phyloP scores from a whole-genome alignment of 768 basidiomycete genomes.

The Serendipita indica region DNA sequence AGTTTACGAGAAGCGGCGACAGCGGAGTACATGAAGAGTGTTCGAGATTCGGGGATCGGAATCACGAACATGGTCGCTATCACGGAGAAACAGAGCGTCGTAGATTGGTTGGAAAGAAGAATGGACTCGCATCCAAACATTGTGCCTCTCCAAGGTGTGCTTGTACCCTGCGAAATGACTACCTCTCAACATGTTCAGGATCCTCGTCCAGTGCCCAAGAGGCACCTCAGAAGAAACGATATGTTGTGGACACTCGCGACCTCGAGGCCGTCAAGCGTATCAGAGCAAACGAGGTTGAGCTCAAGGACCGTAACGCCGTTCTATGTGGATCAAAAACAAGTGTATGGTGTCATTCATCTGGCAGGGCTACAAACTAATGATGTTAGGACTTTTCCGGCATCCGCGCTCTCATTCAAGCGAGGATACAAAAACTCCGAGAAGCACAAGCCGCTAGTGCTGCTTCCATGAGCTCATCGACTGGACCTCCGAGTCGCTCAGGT shows the following conservation, averaged over 20 bases:
- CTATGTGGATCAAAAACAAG: conserved; percentile 72
- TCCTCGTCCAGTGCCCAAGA: conserved; percentile 23
- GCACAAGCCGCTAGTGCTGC: conserved; percentile 25
- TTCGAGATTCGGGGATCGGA: conserved; percentile 55
- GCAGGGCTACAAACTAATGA: background rate
- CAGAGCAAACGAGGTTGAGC: conserved; percentile 55
- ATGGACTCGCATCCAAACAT: conserved; percentile 35
- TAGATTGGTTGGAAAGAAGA: conserved; percentile 70
- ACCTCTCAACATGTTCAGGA: conserved; percentile 15
- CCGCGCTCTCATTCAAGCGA: conserved; percentile 50
- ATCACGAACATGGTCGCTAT: conserved; percentile 65
- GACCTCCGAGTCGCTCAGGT: conserved; percentile 17
- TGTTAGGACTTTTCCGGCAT: conserved; percentile 67
- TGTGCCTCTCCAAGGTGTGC: conserved; percentile 34
- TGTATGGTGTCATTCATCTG: conserved; percentile 31
- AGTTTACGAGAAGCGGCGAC: conserved; percentile 52
- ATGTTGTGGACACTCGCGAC: conserved; percentile 64
- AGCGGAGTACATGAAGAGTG: conserved; percentile 81
- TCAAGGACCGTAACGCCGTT: conserved; percentile 69
- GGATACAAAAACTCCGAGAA: conserved; percentile 65
- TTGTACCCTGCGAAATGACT: conserved; percentile 30
- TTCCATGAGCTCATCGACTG: conserved; percentile 23
- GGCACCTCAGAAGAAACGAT: conserved; percentile 54
- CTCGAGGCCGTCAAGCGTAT: conserved; percentile 80
- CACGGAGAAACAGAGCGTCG: conserved; percentile 71